A percentile compares a stretch with the other conserved stretches of the same genome.
phyloP scores from a whole-genome alignment of 495 filamentous ascomycete genomes.

The Aspergillus nanangensis region DNA sequence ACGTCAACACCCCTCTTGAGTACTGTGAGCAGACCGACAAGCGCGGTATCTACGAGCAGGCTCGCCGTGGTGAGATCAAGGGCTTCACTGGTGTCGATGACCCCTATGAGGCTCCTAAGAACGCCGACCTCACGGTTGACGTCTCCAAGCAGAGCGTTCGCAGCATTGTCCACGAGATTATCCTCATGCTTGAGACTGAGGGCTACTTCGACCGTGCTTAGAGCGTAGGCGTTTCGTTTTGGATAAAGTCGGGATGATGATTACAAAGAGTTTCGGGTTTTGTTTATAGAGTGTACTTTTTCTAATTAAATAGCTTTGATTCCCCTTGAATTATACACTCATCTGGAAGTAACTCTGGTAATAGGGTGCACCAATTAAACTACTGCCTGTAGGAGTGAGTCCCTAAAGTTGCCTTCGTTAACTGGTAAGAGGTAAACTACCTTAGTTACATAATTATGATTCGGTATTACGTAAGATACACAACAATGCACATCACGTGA shows the following conservation, averaged over 20 bases:
- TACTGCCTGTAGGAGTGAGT: no score
- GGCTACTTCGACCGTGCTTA: slow-evolving; percentile 59
- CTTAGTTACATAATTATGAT: no score
- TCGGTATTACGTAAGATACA: no score
- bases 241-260: neutral
- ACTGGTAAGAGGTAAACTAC: no score
- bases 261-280: neutral
- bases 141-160: slow-evolving; percentile 79
- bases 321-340: slow-evolving; percentile 1
- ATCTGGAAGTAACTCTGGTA: no score
- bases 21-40: slow-evolving; percentile 94
- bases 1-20: slow-evolving; percentile 90
- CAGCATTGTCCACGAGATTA: slow-evolving; percentile 94
- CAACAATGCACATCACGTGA: no score
- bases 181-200: slow-evolving; percentile 83
- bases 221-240: neutral
- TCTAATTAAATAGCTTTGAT: slow-evolving; percentile 6
- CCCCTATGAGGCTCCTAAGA: slow-evolving; percentile 83
- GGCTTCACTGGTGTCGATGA: slow-evolving; percentile 98
- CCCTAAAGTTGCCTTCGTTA: no score
- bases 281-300: slow-evolving; percentile 13
- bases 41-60: slow-evolving; percentile 81
- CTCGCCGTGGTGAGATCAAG: slow-evolving; percentile 88
- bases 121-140: slow-evolving; percentile 83
- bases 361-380: no score